These are phyloP conservation scores for Calocybe gambosa DNA, from an alignment of 1,284 basidiomycete genomes.

Conservation along the genomic window DNA sequence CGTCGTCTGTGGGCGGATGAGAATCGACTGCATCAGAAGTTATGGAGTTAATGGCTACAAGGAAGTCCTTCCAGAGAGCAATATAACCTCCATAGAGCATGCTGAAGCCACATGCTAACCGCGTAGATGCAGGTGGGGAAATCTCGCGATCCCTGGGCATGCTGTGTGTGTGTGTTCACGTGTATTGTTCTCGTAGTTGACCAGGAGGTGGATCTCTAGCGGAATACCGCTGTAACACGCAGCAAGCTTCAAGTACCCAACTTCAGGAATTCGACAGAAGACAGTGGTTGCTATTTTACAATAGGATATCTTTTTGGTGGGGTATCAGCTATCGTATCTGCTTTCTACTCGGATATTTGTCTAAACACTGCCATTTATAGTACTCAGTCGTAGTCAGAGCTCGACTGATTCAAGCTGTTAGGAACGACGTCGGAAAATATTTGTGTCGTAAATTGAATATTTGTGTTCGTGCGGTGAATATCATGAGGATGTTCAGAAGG, in stretches of 20 bases:
- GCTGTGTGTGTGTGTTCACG: neutral
- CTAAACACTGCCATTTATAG: neutral
- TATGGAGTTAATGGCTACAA: too few relatives aligned
- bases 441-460: conserved; percentile 25
- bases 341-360: neutral
- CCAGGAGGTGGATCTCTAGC: neutral
- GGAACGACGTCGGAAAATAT: conserved; percentile 2
- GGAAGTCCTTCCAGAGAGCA: too few relatives aligned
- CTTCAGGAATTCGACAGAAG: too few relatives aligned
- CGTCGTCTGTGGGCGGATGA: conserved; percentile 2
- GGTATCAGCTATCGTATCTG: neutral
- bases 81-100: too few relatives aligned
- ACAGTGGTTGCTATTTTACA: neutral
- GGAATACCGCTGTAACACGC: neutral
- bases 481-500: conserved; percentile 8
- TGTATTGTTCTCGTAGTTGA: neutral
- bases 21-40: conserved; percentile 5
- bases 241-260: neutral
- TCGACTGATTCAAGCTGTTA: neutral
- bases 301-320: neutral
- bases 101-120: neutral
- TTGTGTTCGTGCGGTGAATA: conserved; percentile 20
- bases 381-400: neutral
- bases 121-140: neutral
- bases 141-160: neutral